phyloP scores from a whole-genome alignment of 176 grass and related monocot genomes.

The Alopecurus myosuroides region DNA sequence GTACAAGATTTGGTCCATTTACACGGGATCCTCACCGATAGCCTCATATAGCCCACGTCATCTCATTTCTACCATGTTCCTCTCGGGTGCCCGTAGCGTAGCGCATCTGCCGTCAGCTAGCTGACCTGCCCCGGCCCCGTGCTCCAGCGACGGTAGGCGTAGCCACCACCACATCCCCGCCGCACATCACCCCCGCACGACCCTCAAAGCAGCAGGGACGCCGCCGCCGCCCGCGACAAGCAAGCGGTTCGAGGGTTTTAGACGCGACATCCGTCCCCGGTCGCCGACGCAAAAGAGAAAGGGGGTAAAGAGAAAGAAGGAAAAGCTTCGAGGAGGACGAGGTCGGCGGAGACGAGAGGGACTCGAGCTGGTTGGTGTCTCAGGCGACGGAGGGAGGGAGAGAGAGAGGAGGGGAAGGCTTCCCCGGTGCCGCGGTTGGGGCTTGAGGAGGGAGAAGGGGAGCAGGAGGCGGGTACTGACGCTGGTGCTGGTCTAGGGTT shows the following conservation, averaged over 20 bases:
- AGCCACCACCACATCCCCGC: background rate
- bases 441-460: background rate
- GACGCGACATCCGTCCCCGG: constrained; percentile 27
- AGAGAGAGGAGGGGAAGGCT: background rate
- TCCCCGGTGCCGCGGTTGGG: background rate
- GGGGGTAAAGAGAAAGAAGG: background rate
- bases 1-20: no score
- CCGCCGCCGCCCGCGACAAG: background rate
- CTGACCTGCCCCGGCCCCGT: background rate
- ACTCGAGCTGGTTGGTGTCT: background rate
- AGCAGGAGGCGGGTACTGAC: background rate
- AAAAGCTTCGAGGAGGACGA: background rate
- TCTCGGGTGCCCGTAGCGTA: no score
- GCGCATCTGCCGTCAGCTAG: background rate
- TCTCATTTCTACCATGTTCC: no score
- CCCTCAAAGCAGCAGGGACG: background rate
- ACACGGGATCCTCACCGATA: no score
- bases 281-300: background rate
- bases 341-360: background rate
- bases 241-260: constrained; percentile 33
- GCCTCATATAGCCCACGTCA: no score
- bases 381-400: background rate
- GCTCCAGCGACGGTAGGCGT: background rate
- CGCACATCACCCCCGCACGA: constrained; percentile 7
- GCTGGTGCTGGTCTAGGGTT: constrained; percentile 38